Percentiles rank a stretch among this genome's conserved stretches.
These are phyloP conservation scores for Russula compacta DNA, from an alignment of 768 basidiomycete genomes.

Conservation along the genomic window DNA sequence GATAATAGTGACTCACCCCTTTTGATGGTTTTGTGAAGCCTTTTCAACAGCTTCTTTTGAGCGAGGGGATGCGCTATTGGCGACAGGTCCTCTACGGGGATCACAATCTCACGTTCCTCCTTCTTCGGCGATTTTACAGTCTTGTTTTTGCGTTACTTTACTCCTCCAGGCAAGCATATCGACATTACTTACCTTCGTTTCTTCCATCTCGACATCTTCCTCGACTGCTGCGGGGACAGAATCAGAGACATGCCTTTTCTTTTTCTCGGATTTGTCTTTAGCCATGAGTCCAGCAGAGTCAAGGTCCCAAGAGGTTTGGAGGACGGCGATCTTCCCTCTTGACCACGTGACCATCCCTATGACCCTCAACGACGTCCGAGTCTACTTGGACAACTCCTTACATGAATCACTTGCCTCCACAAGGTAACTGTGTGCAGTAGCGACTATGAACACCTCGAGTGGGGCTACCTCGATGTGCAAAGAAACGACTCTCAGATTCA, in stretches of 20 bases:
- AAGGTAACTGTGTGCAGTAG: not conserved
- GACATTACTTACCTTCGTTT: conserved; percentile 30
- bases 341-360: not conserved
- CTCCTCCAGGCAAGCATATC: not conserved
- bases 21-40: conserved; percentile 90
- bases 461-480: not conserved
- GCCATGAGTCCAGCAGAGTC: conserved; percentile 32
- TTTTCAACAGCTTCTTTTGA: conserved; percentile 87
- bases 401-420: not conserved
- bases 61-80: conserved; percentile 94
- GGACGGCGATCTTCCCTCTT: not conserved
- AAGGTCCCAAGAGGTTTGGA: not conserved
- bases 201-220: conserved; percentile 44
- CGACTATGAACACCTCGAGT: not conserved
- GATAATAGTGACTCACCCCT: conserved; percentile 46
- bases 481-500: not conserved
- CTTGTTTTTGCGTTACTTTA: conserved; percentile 3
- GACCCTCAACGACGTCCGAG: not conserved
- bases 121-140: conserved; percentile 24
- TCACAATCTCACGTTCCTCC: conserved; percentile 52
- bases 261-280: conserved; percentile 72
- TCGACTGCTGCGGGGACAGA: conserved; percentile 30
- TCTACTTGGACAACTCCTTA: too few species aligned
- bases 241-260: conserved; percentile 38
- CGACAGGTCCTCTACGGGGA: conserved; percentile 75